Evolutionary conservation across 257 asterid species (phyloP).

Genomic region (Ophiorrhiza pumila): DNA sequence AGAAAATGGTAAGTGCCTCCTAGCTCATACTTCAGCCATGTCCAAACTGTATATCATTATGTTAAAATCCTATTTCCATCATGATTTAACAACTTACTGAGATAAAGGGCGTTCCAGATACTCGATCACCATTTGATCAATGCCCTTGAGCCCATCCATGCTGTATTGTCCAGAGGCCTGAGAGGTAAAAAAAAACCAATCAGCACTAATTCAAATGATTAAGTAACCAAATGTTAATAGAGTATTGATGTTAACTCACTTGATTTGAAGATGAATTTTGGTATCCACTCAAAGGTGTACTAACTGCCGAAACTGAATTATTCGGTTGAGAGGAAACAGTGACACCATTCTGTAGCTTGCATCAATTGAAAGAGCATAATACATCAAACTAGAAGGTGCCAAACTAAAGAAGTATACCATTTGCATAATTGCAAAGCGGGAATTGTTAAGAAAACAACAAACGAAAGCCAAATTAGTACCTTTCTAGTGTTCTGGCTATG

Average conservation of each 20-base stretch:
- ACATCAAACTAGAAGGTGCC: neutral
- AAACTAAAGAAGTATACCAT: neutral
- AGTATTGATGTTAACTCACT: conserved; percentile 34
- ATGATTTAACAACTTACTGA: conserved; percentile 43
- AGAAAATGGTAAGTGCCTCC: neutral
- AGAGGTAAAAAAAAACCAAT: conserved; percentile 10
- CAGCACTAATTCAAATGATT: conserved; percentile 15
- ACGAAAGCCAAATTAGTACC: conserved; percentile 38
- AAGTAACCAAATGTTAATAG: neutral
- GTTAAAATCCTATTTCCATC: neutral
- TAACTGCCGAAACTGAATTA: conserved; percentile 15
- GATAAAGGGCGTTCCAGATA: conserved; percentile 60
- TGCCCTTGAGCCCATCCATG: conserved; percentile 63
- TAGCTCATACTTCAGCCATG: neutral
- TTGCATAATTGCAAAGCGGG: neutral
- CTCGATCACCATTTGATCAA: conserved; percentile 63
- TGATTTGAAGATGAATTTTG: conserved; percentile 44
- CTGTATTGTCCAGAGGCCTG: conserved; percentile 59
- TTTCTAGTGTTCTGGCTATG: conserved; percentile 43
- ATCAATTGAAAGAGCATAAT: neutral
- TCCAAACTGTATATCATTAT: neutral
- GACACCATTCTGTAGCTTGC: conserved; percentile 33
- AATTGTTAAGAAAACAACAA: neutral
- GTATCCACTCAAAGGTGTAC: conserved; percentile 28
- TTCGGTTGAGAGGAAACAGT: conserved; percentile 30